Percentiles rank a stretch among this genome's conserved stretches.
phyloP scores from a whole-genome alignment of 371 early-diverging fungal genomes.

The Dentiscutata heterogama region DNA sequence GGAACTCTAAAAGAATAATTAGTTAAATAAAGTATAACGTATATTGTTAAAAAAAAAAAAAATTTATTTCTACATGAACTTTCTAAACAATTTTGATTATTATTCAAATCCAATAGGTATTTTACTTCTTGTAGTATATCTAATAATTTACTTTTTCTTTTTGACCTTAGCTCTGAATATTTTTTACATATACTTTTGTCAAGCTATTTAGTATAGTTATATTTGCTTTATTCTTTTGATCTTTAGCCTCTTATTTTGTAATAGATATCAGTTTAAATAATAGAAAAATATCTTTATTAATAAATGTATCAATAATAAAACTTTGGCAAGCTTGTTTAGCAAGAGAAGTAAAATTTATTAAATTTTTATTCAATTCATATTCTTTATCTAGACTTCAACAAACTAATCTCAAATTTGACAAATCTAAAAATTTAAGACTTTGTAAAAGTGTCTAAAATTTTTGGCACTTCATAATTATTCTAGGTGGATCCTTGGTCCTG shows the following conservation, averaged over 20 bases:
- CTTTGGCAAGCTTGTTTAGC: neutral
- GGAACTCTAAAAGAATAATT: no score
- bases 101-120: neutral
- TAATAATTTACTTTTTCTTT: neutral
- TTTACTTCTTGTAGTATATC: neutral
- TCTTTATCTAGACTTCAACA: neutral
- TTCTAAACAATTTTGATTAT: conserved; percentile 8
- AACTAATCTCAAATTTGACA: neutral
- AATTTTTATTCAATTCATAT: no score
- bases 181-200: neutral
- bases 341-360: neutral
- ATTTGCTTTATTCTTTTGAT: neutral
- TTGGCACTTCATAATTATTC: neutral
- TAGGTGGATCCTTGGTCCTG: neutral
- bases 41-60: no score
- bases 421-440: neutral
- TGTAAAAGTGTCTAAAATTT: neutral
- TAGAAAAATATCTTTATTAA: neutral
- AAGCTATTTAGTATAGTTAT: neutral
- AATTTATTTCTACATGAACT: neutral
- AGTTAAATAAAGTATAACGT: no score
- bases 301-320: conserved; percentile 5
- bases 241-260: neutral
- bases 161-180: neutral
- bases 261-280: neutral